Conservation (phyloP, 2,329 filamentous ascomycete genomes). For the Dothiorella sarmentorum region DNA sequence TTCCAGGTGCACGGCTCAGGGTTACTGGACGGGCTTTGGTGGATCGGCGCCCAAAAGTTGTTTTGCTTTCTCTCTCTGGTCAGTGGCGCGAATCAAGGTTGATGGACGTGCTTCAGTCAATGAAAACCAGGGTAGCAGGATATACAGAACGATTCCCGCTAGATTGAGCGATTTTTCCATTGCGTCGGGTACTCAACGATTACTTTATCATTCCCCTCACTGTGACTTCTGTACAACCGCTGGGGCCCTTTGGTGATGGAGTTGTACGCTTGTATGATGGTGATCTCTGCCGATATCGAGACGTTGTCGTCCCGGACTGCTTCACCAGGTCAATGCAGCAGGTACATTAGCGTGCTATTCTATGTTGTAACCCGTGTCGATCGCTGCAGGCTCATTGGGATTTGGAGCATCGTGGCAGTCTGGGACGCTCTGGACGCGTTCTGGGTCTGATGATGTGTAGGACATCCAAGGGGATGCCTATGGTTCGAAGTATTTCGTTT, state of each 20-base stretch:
- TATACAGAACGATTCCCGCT: conserved; percentile 2
- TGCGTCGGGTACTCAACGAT: not conserved
- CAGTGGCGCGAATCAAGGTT: conserved; percentile 8
- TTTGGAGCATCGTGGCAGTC: not conserved
- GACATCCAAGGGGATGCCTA: not conserved
- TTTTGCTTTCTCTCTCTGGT: conserved; percentile 13
- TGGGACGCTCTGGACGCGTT: not conserved
- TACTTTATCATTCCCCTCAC: not conserved
- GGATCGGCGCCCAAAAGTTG: conserved; percentile 12
- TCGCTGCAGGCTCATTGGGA: not conserved
- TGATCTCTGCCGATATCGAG: not conserved
- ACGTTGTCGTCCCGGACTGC: not conserved
- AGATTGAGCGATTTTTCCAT: conserved; percentile 1
- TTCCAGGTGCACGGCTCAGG: conserved; percentile 1
- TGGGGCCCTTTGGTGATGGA: not conserved
- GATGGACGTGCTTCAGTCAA: conserved; percentile 11
- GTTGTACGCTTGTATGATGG: not conserved
- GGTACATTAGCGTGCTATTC: not conserved
- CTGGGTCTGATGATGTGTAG: not conserved
- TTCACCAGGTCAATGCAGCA: not conserved
- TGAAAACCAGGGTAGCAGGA: conserved; percentile 9
- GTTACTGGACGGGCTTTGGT: conserved; percentile 1
- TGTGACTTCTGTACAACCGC: not conserved
- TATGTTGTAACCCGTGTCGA: not conserved
- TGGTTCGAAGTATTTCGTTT: not conserved